Evolutionary conservation across 192 early-diverging fungal genomes (phyloP), one percentile per base, ranked within the genome.

Genomic region (Kappamyces sp.): DNA sequence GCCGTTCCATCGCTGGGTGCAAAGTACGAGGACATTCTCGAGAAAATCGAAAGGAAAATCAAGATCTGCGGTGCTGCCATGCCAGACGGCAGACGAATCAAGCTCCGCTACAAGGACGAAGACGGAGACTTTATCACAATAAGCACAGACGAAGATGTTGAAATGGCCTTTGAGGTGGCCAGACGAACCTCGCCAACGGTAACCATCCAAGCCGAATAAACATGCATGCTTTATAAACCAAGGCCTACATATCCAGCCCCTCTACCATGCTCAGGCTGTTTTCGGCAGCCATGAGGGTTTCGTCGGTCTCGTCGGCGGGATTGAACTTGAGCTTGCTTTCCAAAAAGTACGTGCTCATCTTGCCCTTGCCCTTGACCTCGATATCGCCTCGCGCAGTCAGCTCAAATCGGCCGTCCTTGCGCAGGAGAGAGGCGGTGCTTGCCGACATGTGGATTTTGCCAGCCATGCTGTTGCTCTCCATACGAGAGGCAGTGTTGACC

Each of bases 111-210:
- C 64, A 83, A 86, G 65, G 94, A 98, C 63, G 93, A 96, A 68
- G 94, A 94, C 63, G 88, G 90, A 41, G 93, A 96, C 63, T 81
- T 85, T 65, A 84, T 94, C 15, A 84, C 82, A 39, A 84, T 98
- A 45, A 85, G 86, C 59, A 86, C 83, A 14, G 86, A 95, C 66
- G 91, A 91, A 49, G 95, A 98, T 64, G 88, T 98, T 33, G 83
- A 79, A 45, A 72, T 94, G 84, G 93, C 91, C 4, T 93, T 98
- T 75, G 93, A 93, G 68, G 31, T 38, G 36, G 55, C 36, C 2
- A 58, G 37, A 4, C 12, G 6, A 22, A 38, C 42, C 33, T 31
- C 33, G 31, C 43, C 45, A 12, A 38, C 55, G 36, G 55, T 58
- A 12, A 58, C 30, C 5, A 45, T 58, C 29, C 36, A 45, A 31